Conservation (phyloP, 1,284 basidiomycete genomes). For the Peniophora sp. region DNA sequence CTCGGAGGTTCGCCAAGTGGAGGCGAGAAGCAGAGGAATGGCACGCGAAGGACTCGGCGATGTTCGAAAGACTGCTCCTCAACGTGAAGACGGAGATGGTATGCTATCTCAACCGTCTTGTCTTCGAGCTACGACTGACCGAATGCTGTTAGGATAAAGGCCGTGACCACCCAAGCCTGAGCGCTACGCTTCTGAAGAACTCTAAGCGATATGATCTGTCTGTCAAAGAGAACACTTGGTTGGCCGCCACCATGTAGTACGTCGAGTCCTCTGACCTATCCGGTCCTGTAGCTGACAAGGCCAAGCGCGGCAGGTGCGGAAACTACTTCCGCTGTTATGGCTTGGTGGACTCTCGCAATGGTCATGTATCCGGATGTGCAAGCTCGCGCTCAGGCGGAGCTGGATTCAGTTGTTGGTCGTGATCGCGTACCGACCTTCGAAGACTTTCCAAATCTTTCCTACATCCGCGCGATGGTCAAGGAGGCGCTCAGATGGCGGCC, state of each 20-base stretch:
- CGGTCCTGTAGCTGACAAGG: background rate
- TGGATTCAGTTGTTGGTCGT: constrained; percentile 22
- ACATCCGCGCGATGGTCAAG: constrained; percentile 21
- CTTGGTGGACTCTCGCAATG: constrained; percentile 23
- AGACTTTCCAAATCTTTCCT: constrained; percentile 21
- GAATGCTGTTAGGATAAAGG: constrained; percentile 9
- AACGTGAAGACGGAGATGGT: constrained; percentile 10
- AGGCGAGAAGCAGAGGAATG: constrained; percentile 12
- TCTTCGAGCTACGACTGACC: background rate
- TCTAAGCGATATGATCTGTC: constrained; percentile 9
- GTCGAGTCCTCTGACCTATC: constrained; percentile 1
- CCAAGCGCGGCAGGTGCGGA: constrained; percentile 14
- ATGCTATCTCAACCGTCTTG: background rate
- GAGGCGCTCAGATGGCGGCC: constrained; percentile 24
- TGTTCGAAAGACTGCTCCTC: constrained; percentile 12
- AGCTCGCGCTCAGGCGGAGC: constrained; percentile 19
- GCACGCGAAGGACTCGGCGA: constrained; percentile 11
- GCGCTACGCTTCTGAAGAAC: constrained; percentile 9
- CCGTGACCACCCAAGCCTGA: constrained; percentile 9
- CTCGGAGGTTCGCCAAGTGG: constrained; percentile 12
- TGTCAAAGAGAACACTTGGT: constrained; percentile 11
- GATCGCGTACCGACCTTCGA: constrained; percentile 21
- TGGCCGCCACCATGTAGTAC: constrained; percentile 14
- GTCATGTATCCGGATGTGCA: constrained; percentile 20
- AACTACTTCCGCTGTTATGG: constrained; percentile 12